Conservation (phyloP, 352 stramenopile species). For the Pythium guiyangense region DNA sequence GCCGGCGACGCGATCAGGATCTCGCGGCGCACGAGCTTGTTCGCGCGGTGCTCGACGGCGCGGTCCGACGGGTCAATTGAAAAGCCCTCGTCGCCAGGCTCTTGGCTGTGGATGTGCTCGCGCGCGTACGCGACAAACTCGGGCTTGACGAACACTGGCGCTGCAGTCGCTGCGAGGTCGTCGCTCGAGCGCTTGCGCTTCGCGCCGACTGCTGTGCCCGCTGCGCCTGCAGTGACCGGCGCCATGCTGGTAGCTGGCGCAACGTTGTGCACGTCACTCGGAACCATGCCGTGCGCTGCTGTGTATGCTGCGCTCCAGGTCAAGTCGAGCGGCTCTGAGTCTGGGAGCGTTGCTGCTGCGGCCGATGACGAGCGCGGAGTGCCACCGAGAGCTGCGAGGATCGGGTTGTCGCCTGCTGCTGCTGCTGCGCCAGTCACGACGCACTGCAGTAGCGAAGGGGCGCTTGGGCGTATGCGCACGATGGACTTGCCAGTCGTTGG, state of each 20-base stretch:
- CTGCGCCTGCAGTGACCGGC: neutral
- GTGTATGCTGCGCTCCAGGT: conserved; percentile 11
- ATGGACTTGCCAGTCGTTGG: conserved; percentile 5
- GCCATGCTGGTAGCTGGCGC: neutral
- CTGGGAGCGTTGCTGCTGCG: conserved; percentile 15
- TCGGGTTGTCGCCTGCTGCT: conserved; percentile 48
- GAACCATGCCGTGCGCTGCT: neutral
- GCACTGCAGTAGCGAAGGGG: conserved; percentile 20
- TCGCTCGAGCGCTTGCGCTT: conserved; percentile 15
- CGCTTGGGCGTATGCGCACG: conserved; percentile 9
- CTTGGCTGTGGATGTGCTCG: conserved; percentile 77
- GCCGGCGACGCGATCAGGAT: conserved; percentile 81
- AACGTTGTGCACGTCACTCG: too few species aligned
- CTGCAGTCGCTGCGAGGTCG: conserved; percentile 5
- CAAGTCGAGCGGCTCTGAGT: conserved; percentile 44
- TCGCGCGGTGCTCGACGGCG: conserved; percentile 76
- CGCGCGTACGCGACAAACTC: conserved; percentile 70
- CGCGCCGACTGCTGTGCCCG: conserved; percentile 1
- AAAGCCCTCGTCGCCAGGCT: conserved; percentile 76
- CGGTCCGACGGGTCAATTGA: conserved; percentile 83
- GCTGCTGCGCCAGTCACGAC: conserved; percentile 15
- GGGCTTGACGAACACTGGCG: conserved; percentile 2
- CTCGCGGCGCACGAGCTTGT: conserved; percentile 79
- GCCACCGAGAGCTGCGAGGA: conserved; percentile 53
- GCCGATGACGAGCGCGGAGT: conserved; percentile 36